Conservation (phyloP, 1,284 basidiomycete genomes). For the Cryptococcus amylolentus region DNA sequence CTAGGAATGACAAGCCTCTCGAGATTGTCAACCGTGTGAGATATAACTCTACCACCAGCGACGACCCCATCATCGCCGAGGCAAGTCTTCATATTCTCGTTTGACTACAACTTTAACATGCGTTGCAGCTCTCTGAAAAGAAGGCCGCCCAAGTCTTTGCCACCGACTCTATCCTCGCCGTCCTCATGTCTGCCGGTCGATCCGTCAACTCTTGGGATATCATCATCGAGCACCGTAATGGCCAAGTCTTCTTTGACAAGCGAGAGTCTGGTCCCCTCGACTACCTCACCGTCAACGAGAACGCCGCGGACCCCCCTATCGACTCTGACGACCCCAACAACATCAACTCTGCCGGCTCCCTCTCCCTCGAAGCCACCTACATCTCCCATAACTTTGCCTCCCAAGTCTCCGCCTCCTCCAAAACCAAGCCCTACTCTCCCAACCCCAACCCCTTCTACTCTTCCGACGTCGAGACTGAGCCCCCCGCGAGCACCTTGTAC, state of each 20-base stretch:
- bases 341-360: slow-evolving; percentile 89
- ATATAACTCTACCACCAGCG: slow-evolving; percentile 96
- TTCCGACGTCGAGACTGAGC: slow-evolving; percentile 83
- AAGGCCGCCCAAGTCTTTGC: slow-evolving; percentile 82
- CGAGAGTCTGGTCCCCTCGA: slow-evolving; percentile 96
- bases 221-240: slow-evolving; percentile 86
- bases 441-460: slow-evolving; percentile 96
- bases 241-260: slow-evolving; percentile 94
- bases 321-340: slow-evolving; percentile 67
- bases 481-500: slow-evolving; percentile 92
- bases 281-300: slow-evolving; percentile 98
- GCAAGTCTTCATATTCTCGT: slow-evolving; percentile 48
- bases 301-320: slow-evolving; percentile 90
- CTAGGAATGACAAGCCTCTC: slow-evolving; percentile 84
- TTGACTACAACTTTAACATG: not conserved
- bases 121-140: slow-evolving; percentile 66
- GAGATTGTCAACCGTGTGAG: slow-evolving; percentile 92
- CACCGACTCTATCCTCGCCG: slow-evolving; percentile 91
- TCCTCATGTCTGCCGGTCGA: slow-evolving; percentile 92
- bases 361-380: slow-evolving; percentile 96
- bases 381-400: slow-evolving; percentile 94
- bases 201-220: slow-evolving; percentile 99
- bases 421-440: slow-evolving; percentile 56
- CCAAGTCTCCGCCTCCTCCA: slow-evolving; percentile 80
- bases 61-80: slow-evolving; percentile 91